phyloP scores from a whole-genome alignment of 2,329 filamentous ascomycete genomes.

The Ceratocystis harringtonii region DNA sequence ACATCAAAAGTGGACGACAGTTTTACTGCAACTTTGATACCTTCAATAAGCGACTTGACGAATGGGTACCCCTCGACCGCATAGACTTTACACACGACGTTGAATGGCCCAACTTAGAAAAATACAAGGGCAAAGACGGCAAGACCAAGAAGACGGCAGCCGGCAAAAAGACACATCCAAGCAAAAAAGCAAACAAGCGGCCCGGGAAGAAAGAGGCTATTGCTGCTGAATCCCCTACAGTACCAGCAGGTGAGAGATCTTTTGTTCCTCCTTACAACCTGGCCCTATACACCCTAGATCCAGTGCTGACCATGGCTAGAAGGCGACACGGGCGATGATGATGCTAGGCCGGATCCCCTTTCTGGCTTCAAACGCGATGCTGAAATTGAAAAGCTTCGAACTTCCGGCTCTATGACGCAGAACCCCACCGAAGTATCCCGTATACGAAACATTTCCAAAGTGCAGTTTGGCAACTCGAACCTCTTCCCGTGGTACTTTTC shows the following conservation, averaged over 20 bases:
- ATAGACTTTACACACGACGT: slow-evolving; percentile 84
- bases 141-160: slow-evolving; percentile 59
- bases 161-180: slow-evolving; percentile 39
- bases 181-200: slow-evolving; percentile 45
- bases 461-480: slow-evolving; percentile 85
- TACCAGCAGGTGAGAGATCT: slow-evolving; percentile 9
- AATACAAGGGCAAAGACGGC: slow-evolving; percentile 57
- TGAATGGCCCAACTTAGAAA: slow-evolving; percentile 89
- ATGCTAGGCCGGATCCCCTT: slow-evolving; percentile 17
- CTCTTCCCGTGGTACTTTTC: slow-evolving; percentile 99
- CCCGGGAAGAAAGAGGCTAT: slow-evolving; percentile 40
- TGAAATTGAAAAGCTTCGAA: slow-evolving; percentile 91
- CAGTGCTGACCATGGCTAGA: slow-evolving; percentile 12
- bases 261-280: background rate
- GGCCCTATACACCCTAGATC: background rate
- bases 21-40: slow-evolving; percentile 98
- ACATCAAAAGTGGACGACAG: slow-evolving; percentile 71
- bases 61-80: slow-evolving; percentile 74
- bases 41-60: slow-evolving; percentile 75
- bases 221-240: slow-evolving; percentile 36
- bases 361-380: slow-evolving; percentile 61
- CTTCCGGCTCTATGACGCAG: slow-evolving; percentile 94
- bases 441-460: slow-evolving; percentile 82
- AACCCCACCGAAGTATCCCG: slow-evolving; percentile 94
- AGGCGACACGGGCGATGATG: slow-evolving; percentile 40